Conservation (phyloP, 352 stramenopile species). For the Blastocystis sp. region DNA sequence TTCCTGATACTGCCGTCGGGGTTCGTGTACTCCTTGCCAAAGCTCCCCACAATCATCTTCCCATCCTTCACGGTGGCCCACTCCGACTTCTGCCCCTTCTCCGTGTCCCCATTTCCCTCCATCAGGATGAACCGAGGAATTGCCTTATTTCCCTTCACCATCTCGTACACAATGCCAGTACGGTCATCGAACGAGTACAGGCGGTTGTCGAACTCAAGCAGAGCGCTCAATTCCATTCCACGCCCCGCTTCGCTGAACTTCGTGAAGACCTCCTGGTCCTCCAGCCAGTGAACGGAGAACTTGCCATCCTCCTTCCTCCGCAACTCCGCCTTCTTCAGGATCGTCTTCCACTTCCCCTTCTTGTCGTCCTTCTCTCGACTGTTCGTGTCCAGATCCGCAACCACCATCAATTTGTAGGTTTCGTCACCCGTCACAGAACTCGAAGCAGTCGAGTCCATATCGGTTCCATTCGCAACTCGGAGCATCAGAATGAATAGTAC, state of each 20-base stretch:
- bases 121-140: slow-evolving; percentile 91
- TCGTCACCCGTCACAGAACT: slow-evolving; percentile 72
- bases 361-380: slow-evolving; percentile 81
- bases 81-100: slow-evolving; percentile 98
- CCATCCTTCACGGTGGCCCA: slow-evolving; percentile 97
- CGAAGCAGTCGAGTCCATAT: neutral
- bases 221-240: slow-evolving; percentile 90
- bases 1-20: slow-evolving; percentile 85
- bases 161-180: slow-evolving; percentile 94
- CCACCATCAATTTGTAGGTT: slow-evolving; percentile 77
- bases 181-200: slow-evolving; percentile 94
- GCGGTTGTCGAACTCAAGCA: slow-evolving; percentile 82
- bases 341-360: slow-evolving; percentile 85
- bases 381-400: slow-evolving; percentile 93
- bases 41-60: slow-evolving; percentile 91
- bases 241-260: slow-evolving; percentile 88
- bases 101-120: slow-evolving; percentile 89
- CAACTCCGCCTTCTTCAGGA: slow-evolving; percentile 85
- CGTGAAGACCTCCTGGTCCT: slow-evolving; percentile 74
- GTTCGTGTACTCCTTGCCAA: slow-evolving; percentile 88
- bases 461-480: neutral
- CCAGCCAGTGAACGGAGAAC: slow-evolving; percentile 74
- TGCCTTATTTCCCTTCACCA: slow-evolving; percentile 81
- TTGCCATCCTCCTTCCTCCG: slow-evolving; percentile 76
- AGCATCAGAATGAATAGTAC: slow-evolving; percentile 40